Percentiles rank a stretch among this genome's conserved stretches.
Evolutionary conservation across 192 early-diverging fungal species (phyloP).

Genomic region (Entomortierella beljakovae): DNA sequence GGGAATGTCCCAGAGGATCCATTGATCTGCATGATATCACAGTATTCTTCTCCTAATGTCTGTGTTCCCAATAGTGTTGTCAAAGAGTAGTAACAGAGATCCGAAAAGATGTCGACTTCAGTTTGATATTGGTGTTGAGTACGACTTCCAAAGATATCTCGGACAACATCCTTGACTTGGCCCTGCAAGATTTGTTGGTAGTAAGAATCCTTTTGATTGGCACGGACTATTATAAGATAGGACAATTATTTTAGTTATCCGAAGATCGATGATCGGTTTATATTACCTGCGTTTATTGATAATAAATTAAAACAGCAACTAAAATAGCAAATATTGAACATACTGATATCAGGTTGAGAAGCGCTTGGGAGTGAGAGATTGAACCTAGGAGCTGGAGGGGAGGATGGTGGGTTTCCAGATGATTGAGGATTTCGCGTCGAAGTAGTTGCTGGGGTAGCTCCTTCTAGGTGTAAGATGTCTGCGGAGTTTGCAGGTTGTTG

Average conservation of each 20-base stretch:
- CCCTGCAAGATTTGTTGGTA: constrained; percentile 77
- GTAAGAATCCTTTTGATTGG: constrained; percentile 91
- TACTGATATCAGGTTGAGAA: constrained; percentile 84
- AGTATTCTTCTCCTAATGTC: constrained; percentile 97
- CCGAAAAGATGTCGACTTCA: constrained; percentile 69
- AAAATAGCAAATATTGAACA: neutral
- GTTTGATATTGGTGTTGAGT: constrained; percentile 71
- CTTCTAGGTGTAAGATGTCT: constrained; percentile 36
- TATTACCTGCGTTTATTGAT: neutral
- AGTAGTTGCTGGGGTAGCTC: constrained; percentile 1
- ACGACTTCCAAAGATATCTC: constrained; percentile 71
- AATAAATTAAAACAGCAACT: neutral
- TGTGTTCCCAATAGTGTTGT: constrained; percentile 83
- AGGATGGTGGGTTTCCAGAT: neutral
- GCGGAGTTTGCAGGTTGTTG: constrained; percentile 43
- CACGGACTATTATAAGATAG: constrained; percentile 65
- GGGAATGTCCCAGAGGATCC: constrained; percentile 63
- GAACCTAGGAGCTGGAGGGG: constrained; percentile 32
- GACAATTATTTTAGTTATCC: neutral
- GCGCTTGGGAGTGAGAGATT: constrained; percentile 71
- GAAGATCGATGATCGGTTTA: too few species aligned
- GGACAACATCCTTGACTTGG: constrained; percentile 71
- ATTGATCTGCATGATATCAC: constrained; percentile 83
- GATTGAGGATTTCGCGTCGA: constrained; percentile 7
- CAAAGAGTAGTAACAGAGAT: constrained; percentile 78